A percentile compares a stretch with the other conserved stretches of the same genome.
phyloP scores from a whole-genome alignment of 805 yeast species.

The Wickerhamiella slavikovae region DNA sequence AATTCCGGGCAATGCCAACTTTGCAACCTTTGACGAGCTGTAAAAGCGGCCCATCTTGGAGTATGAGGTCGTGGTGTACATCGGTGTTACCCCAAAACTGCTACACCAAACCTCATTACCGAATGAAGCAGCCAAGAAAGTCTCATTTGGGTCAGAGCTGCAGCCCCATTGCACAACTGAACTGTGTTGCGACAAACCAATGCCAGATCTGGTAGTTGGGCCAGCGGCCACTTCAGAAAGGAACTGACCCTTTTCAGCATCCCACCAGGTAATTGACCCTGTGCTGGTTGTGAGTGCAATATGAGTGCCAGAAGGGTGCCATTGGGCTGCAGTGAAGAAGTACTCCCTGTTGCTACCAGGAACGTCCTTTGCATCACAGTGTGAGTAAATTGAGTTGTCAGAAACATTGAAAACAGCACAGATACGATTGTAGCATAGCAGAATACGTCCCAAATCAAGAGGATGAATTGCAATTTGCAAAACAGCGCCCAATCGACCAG shows the following conservation, averaged over 20 bases:
- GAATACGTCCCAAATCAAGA: conserved; percentile 59
- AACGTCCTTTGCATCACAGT: conserved; percentile 32
- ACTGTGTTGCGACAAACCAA: no score
- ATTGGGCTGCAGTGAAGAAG: conserved; percentile 36
- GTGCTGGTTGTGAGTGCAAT: conserved; percentile 61
- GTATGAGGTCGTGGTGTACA: conserved; percentile 63
- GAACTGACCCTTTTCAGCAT: conserved; percentile 52
- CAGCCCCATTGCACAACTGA: conserved; percentile 48
- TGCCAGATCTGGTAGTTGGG: conserved; percentile 17
- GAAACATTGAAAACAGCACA: conserved; percentile 53
- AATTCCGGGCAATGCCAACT: conserved; percentile 21
- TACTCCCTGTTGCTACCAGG: no score
- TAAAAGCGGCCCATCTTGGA: conserved; percentile 66
- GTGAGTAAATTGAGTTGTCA: conserved; percentile 32
- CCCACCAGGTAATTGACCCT: conserved; percentile 85
- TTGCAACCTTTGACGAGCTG: conserved; percentile 32
- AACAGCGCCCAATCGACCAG: conserved; percentile 42
- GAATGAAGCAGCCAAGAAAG: conserved; percentile 57
- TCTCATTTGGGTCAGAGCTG: conserved; percentile 56
- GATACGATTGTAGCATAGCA: conserved; percentile 50
- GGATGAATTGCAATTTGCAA: conserved; percentile 63
- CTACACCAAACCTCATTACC: conserved; percentile 30
- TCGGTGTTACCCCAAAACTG: conserved; percentile 64
- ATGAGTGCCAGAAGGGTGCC: conserved; percentile 89
- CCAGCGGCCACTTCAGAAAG: conserved; percentile 65